Evolutionary conservation across 2,329 filamentous ascomycete species (phyloP).

Genomic region (Annulohypoxylon truncatum): DNA sequence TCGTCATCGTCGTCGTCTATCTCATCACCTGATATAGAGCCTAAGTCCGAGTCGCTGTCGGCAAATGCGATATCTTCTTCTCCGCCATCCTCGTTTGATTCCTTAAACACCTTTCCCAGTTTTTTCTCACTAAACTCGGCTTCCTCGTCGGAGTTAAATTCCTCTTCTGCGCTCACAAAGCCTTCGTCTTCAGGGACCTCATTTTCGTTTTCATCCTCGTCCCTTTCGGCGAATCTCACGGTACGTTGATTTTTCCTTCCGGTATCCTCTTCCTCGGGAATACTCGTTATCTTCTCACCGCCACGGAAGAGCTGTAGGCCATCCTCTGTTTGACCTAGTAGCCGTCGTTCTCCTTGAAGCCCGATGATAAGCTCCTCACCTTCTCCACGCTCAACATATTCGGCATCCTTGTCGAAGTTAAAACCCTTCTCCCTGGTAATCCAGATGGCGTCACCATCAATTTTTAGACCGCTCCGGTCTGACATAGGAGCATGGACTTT

Average conservation of each 20-base stretch:
- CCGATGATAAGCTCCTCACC: slow-evolving; percentile 95
- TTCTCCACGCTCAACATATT: slow-evolving; percentile 82
- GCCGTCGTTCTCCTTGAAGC: slow-evolving; percentile 82
- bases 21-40: slow-evolving; percentile 77
- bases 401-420: slow-evolving; percentile 77
- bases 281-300: slow-evolving; percentile 73
- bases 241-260: slow-evolving; percentile 70
- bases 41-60: slow-evolving; percentile 96
- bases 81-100: slow-evolving; percentile 62
- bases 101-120: slow-evolving; percentile 70
- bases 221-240: slow-evolving; percentile 68
- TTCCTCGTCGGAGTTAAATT: slow-evolving; percentile 63
- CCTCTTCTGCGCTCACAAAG: slow-evolving; percentile 65
- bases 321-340: slow-evolving; percentile 84
- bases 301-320: slow-evolving; percentile 88
- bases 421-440: slow-evolving; percentile 78
- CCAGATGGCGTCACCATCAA: slow-evolving; percentile 97
- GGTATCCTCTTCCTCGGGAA: slow-evolving; percentile 69
- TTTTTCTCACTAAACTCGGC: slow-evolving; percentile 69
- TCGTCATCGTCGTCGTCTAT: slow-evolving; percentile 59
- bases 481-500: slow-evolving; percentile 97
- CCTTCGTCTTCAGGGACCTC: slow-evolving; percentile 66
- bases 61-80: slow-evolving; percentile 88
- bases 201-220: slow-evolving; percentile 67
- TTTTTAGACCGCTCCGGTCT: slow-evolving; percentile 93